Conservation (phyloP, 2,329 filamentous ascomycete genomes). For the Coniochaeta sp. region DNA sequence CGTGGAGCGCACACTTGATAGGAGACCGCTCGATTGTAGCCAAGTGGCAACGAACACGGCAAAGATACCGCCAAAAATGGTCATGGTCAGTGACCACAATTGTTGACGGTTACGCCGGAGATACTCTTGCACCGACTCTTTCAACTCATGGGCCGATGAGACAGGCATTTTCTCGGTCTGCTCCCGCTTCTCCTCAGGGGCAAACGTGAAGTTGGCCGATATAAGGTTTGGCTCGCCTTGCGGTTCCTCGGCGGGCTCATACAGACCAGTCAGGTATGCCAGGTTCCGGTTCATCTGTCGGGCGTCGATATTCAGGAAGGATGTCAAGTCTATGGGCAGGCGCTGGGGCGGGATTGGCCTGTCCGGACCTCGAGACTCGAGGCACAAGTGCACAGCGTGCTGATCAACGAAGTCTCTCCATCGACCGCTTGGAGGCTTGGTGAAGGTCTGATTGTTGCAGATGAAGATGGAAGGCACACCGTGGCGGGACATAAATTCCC, state of each 20-base stretch:
- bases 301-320: constrained; percentile 42
- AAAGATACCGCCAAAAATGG: background rate
- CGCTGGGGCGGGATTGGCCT: constrained; percentile 28
- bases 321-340: constrained; percentile 39
- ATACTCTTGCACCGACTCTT: background rate
- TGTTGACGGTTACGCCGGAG: background rate
- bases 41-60: background rate
- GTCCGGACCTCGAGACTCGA: constrained; percentile 33
- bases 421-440: constrained; percentile 20
- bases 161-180: background rate
- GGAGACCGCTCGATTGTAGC: background rate
- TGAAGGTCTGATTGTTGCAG: constrained; percentile 33
- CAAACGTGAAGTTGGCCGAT: background rate
- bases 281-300: constrained; percentile 47
- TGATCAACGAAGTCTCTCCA: constrained; percentile 29
- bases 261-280: constrained; percentile 37
- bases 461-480: constrained; percentile 40
- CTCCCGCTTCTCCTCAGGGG: background rate
- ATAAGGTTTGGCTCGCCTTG: background rate
- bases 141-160: background rate
- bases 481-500: constrained; percentile 39
- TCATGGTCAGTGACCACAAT: background rate
- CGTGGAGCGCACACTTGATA: background rate
- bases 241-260: constrained; percentile 11
- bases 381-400: constrained; percentile 37